Evolutionary conservation across 2,329 filamentous ascomycete genomes (phyloP).

Genomic region (Atkinsonella texensis): DNA sequence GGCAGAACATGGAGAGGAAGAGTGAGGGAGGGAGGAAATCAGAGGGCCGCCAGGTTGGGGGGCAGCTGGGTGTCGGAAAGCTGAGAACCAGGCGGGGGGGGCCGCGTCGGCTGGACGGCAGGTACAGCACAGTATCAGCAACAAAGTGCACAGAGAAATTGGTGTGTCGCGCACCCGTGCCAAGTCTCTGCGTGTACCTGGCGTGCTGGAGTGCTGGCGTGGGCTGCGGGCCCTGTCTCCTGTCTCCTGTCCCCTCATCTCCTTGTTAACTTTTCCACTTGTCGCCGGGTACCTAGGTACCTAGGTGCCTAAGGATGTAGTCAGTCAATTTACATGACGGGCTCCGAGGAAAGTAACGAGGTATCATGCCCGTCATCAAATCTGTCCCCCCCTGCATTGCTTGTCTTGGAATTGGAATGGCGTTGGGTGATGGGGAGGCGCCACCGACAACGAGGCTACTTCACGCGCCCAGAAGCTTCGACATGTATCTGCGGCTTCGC

Average conservation of each 20-base stretch:
- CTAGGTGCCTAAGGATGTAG: no score
- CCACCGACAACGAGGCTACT: constrained; percentile 1
- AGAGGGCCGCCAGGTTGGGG: constrained; percentile 16
- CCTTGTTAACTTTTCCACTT: no score
- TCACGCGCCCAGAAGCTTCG: background rate
- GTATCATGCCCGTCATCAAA: no score
- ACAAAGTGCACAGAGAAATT: constrained; percentile 18
- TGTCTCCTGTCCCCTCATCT: no score
- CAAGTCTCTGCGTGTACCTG: constrained; percentile 22
- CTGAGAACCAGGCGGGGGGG: background rate
- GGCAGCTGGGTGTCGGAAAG: constrained; percentile 10
- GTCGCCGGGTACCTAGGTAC: no score
- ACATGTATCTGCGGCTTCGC: no score
- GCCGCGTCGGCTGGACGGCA: constrained; percentile 7
- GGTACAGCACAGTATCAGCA: constrained; percentile 27
- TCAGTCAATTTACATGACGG: no score
- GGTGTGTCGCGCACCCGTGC: constrained; percentile 26
- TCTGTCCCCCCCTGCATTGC: no score
- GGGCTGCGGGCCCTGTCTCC: background rate
- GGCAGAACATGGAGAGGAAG: constrained; percentile 11
- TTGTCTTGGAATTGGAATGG: constrained; percentile 7
- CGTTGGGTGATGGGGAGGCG: constrained; percentile 1
- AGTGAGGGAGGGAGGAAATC: constrained; percentile 17
- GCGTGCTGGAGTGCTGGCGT: background rate
- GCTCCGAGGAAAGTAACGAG: no score